Evolutionary conservation across 208 protist species (phyloP), one percentile per base, ranked within the genome.

Genomic region (Trypanosoma scelopori): DNA sequence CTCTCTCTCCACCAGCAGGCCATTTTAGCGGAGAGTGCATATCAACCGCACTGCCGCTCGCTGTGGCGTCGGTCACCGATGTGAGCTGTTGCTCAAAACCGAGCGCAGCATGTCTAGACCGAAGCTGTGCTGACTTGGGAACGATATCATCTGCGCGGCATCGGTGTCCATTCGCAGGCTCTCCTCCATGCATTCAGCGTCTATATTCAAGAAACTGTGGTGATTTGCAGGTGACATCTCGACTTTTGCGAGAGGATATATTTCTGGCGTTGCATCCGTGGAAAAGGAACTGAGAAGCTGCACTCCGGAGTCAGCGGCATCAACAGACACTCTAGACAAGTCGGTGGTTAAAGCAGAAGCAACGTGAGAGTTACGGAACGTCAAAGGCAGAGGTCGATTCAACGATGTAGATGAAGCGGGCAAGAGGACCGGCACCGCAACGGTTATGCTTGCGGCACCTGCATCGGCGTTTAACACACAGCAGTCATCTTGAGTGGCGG

Each of bases 51-150:
- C 46, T 64, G 43, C 32, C 28, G 5, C 45, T n/a, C n/a, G 22
- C 4, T 5, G 18, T 16, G 58, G 45, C 13, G 46, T 42, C 15
- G 58, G 15, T 12, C 22, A 28, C 37, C 47, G 35, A 7, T 7
- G 60, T 20, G 30, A 45, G 5, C 28, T 25, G 32, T n/a, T 56
- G 32, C 23, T 49, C 37, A 84, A 42, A 62, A 69, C 74, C 22
- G 67, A 69, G 27, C 56, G 67, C 42, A 85, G 76, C 0, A 84
- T 50, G 55, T 89, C 79, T 46, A 85, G 65, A 0, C 79, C 76
- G 56, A 84, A 84, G 30, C 61, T 28, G 42, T 81, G 74, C 41
- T 85, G 79, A 39, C 50, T 79, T 39, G 82, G 66, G 32, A 64
- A 55, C 3, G 66, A 72, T 48, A 65, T 64, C 64, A 69, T 62